Evolutionary conservation across 352 stramenopile genomes (phyloP), one percentile per base, ranked within the genome.

Genomic region (Pythium utonaiense): DNA sequence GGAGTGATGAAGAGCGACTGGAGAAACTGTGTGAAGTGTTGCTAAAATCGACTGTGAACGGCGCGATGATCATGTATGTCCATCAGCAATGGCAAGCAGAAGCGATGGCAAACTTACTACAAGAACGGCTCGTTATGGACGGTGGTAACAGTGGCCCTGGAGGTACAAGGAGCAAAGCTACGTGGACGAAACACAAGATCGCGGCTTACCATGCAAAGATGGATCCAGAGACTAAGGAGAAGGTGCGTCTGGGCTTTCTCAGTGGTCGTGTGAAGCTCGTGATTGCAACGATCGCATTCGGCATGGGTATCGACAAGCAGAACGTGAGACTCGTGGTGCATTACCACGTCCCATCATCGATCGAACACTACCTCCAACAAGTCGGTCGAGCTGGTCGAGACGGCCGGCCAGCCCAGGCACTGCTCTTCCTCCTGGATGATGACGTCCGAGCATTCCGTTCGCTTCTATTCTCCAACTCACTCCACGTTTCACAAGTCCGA

Each of bases 291-390:
- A 93, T 99, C 59, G 96, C 96, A 1, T 99, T 99, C 67, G 97
- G 96, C 10, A 97, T 99, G 83, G 97, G 97, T 53, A 99, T 99
- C 56, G 96, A 99, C 78, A 99, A 99, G 69, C 82, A 90, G 44
- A 97, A 99, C 75, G 92, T 99, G 22, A 81, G 86, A 6, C 98
- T 97, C 63, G 98, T 99, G 6, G 90, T 99, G 33, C 98, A 99
- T 71, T 98, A 97, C 71, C 91, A 97, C 60, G 83, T 98, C 60
- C 96, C 97, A 6, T 90, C 88, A 38, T 98, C 91, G 33, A 93
- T 99, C n/a, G 98, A 98, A 42, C 95, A 98, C 66, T 99, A 99
- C 73, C 97, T 98, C 52, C 96, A 99, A 76, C 95, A 99, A 64
- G 91, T 98, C 48, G 97, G 97, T 6, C 85, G 97, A 53, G 97